Percentiles rank a stretch among this genome's conserved stretches.
Conservation (phyloP, 75 land plant species). For the Sequoiadendron giganteum region DNA sequence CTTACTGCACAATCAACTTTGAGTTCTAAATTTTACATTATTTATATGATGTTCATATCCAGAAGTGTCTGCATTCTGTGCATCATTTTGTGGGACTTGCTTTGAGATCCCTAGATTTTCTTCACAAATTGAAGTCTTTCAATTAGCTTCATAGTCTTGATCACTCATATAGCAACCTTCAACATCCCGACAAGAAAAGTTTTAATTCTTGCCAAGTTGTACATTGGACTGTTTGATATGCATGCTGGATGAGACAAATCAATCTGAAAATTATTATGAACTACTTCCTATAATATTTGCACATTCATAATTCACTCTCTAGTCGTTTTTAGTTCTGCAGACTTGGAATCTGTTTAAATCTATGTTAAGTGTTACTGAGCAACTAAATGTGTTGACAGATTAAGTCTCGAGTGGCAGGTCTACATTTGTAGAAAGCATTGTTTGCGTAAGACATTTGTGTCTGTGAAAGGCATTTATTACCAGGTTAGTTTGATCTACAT, state of each 20-base stretch:
- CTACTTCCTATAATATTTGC: neutral
- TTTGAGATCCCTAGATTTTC: neutral
- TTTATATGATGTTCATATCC: neutral
- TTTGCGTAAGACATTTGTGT: constrained; percentile 77
- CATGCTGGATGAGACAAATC: neutral
- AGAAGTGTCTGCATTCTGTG: neutral
- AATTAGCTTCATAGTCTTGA: neutral
- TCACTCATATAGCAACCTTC: neutral
- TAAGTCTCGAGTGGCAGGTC: constrained; percentile 98
- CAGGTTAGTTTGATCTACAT: constrained; percentile 49
- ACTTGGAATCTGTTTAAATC: neutral
- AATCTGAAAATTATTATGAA: neutral
- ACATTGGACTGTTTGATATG: neutral
- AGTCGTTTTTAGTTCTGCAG: neutral
- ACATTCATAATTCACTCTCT: neutral
- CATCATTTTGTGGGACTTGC: neutral
- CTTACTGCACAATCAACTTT: neutral
- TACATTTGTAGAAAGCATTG: constrained; percentile 78
- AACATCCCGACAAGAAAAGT: neutral
- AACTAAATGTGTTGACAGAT: constrained; percentile 31
- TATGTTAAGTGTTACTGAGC: neutral
- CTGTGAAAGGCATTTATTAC: constrained; percentile 95
- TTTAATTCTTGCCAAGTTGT: neutral
- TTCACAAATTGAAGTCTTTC: neutral
- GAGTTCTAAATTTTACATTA: neutral